Base-by-base conservation (phyloP, 2,329 filamentous ascomycete genomes). In the Tolypocladium pustulatum region DNA sequence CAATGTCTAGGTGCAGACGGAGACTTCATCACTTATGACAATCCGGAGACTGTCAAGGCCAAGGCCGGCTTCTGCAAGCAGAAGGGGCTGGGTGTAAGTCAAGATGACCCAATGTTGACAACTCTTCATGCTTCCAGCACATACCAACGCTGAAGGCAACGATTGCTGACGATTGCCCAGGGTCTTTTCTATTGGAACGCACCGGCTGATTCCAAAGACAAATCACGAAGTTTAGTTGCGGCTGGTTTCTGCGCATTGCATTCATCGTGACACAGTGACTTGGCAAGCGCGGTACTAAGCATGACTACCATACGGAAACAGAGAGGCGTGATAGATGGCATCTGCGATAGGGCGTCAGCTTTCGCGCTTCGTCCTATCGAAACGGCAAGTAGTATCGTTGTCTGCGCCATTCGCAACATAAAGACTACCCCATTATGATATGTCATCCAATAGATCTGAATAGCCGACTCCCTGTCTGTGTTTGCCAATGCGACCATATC, bases 111-210 rank as follows among this genome's bases (percentile, higher is more conserved):
- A 9, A 37, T 30, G 20, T 58, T 53, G 49, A 53, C 49, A 20
- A 15, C 30, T 5, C 49, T 22, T 15, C 22, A 8, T 53, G 5
- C 2, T 32, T 36, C 20, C 10, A 32, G n/a, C 5, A 20, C 49
- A n/a, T 20, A 15, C 20, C 12, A 5, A 22, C 41, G n/a, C 25
- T 2, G n/a, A 53, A 32, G 17, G 3, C 46, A 20, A n/a, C 9
- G 27, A 30, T 30, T 60, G 56, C 49, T 60, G 34, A 56, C 61
- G 49, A 53, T 59, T 34, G 17, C 51, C 32, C 64, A 85, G 82
- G 90, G 90, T 0, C 73, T 94, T 10, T 93, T 91, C 70, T 94
- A 92, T 72, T 92, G 88, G 87, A 85, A 87, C 57, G 88, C 85
- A n/a, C 86, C 87, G 17, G 84, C 82, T 3, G 90, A 94, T 74